Conservation (phyloP, 192 early-diverging fungal genomes). For the Globomyces pollinis-pini region DNA sequence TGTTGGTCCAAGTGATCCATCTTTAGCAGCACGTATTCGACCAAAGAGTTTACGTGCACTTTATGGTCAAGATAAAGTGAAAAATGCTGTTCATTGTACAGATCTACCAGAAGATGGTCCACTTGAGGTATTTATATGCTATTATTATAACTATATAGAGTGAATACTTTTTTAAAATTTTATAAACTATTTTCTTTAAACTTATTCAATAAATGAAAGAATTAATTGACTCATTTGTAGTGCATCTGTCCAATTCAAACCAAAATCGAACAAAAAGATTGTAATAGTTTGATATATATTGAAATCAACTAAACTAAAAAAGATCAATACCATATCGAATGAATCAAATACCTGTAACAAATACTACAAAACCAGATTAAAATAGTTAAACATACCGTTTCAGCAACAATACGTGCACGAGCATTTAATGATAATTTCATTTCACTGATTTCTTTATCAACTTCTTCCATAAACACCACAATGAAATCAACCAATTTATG, state of each 20-base stretch:
- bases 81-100: constrained; percentile 52
- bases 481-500: constrained; percentile 99
- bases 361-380: not conserved
- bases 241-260: no score
- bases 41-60: constrained; percentile 42
- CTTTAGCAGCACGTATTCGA: constrained; percentile 29
- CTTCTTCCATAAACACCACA: constrained; percentile 99
- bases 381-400: constrained; percentile 49
- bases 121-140: constrained; percentile 42
- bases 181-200: not conserved
- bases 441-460: constrained; percentile 98
- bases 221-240: no score
- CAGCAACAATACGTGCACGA: constrained; percentile 82
- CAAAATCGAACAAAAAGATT: no score
- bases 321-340: no score
- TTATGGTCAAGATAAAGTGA: constrained; percentile 41
- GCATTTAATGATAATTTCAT: constrained; percentile 95
- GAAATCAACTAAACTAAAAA: no score
- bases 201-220: not conserved
- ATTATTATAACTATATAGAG: constrained; percentile 1
- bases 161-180: constrained; percentile 18
- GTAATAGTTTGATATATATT: not conserved
- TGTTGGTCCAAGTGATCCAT: constrained; percentile 43
- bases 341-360: not conserved
- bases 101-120: constrained; percentile 49